Conservation (phyloP, 352 stramenopile genomes). For the Albugo candida region DNA sequence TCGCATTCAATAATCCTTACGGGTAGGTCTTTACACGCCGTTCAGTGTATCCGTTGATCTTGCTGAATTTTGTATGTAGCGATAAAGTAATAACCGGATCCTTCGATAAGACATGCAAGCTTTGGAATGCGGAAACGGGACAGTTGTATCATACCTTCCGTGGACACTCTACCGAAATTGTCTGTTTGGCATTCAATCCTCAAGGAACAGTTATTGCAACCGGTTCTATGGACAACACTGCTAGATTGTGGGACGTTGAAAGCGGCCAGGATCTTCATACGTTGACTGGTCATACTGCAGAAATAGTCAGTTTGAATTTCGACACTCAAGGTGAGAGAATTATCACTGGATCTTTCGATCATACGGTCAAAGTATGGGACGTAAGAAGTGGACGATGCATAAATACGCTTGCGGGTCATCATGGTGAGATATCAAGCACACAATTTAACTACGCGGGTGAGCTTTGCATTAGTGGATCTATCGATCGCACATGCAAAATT, state of each 20-base stretch:
- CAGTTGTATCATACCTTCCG: slow-evolving; percentile 89
- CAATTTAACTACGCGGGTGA: slow-evolving; percentile 90
- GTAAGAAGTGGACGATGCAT: slow-evolving; percentile 75
- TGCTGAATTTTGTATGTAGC: slow-evolving; percentile 12
- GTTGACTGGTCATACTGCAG: slow-evolving; percentile 84
- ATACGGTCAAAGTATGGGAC: slow-evolving; percentile 87
- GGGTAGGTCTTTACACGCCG: slow-evolving; percentile 22
- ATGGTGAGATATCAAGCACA: slow-evolving; percentile 89
- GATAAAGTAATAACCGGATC: slow-evolving; percentile 91
- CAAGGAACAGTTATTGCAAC: slow-evolving; percentile 82
- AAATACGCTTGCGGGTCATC: slow-evolving; percentile 83
- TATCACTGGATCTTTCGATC: slow-evolving; percentile 90
- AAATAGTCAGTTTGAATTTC: slow-evolving; percentile 91
- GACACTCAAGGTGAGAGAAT: slow-evolving; percentile 84
- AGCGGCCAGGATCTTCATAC: slow-evolving; percentile 87
- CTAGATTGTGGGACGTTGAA: slow-evolving; percentile 91
- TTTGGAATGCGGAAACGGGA: slow-evolving; percentile 88
- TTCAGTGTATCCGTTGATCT: not conserved
- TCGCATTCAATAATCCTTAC: slow-evolving; percentile 95
- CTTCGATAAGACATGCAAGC: slow-evolving; percentile 93
- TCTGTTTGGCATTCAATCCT: slow-evolving; percentile 91
- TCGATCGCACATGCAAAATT: slow-evolving; percentile 89
- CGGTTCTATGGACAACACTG: slow-evolving; percentile 87
- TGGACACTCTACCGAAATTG: slow-evolving; percentile 90
- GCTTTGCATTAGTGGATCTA: slow-evolving; percentile 85